phyloP scores from a whole-genome alignment of 371 early-diverging fungal species.

The Rhizopus stolonifer region DNA sequence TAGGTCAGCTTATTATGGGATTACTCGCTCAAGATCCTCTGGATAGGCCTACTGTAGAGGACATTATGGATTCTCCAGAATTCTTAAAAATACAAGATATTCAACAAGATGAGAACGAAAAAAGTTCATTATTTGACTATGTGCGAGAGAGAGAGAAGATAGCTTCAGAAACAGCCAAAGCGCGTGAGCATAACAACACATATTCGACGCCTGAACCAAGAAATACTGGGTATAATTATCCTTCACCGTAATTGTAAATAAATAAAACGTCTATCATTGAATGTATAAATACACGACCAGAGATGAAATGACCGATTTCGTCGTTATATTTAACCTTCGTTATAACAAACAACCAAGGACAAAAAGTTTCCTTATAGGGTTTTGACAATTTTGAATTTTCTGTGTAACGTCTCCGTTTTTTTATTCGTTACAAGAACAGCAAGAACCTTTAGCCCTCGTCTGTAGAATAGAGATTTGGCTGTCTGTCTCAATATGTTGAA shows the following conservation, averaged over 20 bases:
- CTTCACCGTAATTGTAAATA: not conserved
- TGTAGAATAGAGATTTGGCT: too few species aligned
- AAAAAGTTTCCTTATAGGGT: too few species aligned
- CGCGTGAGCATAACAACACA: not conserved
- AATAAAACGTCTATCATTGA: not conserved
- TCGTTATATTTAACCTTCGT: too few species aligned
- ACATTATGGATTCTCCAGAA: constrained; percentile 17
- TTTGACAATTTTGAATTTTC: too few species aligned
- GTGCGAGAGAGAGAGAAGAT: constrained; percentile 5
- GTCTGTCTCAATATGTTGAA: too few species aligned
- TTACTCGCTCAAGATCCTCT: constrained; percentile 64
- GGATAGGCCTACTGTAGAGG: constrained; percentile 52
- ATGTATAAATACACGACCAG: too few species aligned
- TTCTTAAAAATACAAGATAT: not conserved
- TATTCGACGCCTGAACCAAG: constrained; percentile 4
- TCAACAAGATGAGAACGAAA: not conserved
- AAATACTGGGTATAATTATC: not conserved
- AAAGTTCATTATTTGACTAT: constrained; percentile 7
- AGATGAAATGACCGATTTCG: too few species aligned
- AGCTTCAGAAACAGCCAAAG: not conserved
- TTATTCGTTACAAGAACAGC: too few species aligned
- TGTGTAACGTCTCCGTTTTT: too few species aligned
- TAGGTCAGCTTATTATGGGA: constrained; percentile 53
- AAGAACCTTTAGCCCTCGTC: too few species aligned
- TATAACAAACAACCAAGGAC: too few species aligned